These are phyloP conservation scores for Phytophthora idaei DNA, from an alignment of 352 stramenopile genomes.

Conservation along the genomic window DNA sequence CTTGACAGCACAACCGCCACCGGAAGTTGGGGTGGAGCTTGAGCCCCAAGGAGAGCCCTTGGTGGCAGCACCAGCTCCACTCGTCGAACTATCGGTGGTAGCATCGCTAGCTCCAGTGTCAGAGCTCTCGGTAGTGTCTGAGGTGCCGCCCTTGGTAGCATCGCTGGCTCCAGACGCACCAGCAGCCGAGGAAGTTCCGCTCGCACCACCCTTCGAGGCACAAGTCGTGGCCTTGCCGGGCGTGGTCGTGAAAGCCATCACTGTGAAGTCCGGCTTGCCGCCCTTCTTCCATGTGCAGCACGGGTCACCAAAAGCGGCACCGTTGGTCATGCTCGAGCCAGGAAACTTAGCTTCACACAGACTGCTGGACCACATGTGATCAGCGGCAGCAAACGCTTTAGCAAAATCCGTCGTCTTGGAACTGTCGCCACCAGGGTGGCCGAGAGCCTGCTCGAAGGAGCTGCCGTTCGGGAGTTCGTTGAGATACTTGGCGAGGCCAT, in stretches of 20 bases:
- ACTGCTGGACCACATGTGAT: slow-evolving; percentile 33
- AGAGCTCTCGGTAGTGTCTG: slow-evolving; percentile 6
- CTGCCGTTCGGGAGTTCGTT: slow-evolving; percentile 49
- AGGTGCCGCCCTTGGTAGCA: slow-evolving; percentile 2
- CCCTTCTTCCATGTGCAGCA: slow-evolving; percentile 46
- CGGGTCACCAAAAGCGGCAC: slow-evolving; percentile 36
- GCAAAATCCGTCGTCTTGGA: slow-evolving; percentile 44
- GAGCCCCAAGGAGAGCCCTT: slow-evolving; percentile 29
- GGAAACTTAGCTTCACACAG: slow-evolving; percentile 48
- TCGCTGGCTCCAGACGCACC: slow-evolving; percentile 6
- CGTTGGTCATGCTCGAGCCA: slow-evolving; percentile 41
- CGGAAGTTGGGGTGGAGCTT: slow-evolving; percentile 17
- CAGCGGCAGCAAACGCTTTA: slow-evolving; percentile 35
- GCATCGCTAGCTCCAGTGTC: background rate
- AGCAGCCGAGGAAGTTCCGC: slow-evolving; percentile 11
- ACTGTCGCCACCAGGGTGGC: slow-evolving; percentile 37
- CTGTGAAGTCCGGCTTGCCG: slow-evolving; percentile 35
- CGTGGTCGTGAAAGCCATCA: slow-evolving; percentile 31
- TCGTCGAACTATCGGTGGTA: background rate
- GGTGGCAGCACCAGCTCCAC: slow-evolving; percentile 8
- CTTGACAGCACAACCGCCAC: slow-evolving; percentile 29
- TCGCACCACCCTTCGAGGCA: slow-evolving; percentile 23
- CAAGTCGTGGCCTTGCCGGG: slow-evolving; percentile 28
- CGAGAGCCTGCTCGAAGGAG: slow-evolving; percentile 39
- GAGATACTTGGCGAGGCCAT: slow-evolving; percentile 37